Evolutionary conservation across 2,329 filamentous ascomycete genomes (phyloP).

Genomic region (Nemania diffusa): DNA sequence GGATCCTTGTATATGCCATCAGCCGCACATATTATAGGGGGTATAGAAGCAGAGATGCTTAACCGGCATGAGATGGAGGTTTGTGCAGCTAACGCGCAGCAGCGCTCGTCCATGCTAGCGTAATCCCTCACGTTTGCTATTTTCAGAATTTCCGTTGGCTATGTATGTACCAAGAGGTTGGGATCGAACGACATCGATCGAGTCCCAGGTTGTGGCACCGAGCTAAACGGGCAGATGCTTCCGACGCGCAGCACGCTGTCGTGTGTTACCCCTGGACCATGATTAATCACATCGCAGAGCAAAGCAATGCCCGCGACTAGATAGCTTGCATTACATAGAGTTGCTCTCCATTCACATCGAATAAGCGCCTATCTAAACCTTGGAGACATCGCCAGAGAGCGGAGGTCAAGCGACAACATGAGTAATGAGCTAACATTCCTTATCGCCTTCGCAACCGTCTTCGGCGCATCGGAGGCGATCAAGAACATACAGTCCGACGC

Average conservation of each 20-base stretch:
- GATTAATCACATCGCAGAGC: constrained; percentile 35
- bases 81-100: constrained; percentile 28
- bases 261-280: constrained; percentile 33
- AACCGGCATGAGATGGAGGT: constrained; percentile 27
- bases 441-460: constrained; percentile 56
- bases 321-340: constrained; percentile 16
- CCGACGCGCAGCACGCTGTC: constrained; percentile 27
- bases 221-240: constrained; percentile 34
- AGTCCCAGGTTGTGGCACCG: constrained; percentile 23
- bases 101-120: constrained; percentile 11
- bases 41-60: constrained; percentile 23
- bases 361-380: constrained; percentile 17
- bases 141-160: constrained; percentile 11
- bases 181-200: constrained; percentile 40
- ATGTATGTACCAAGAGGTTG: constrained; percentile 28
- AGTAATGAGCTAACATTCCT: constrained; percentile 49
- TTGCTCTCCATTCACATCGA: constrained; percentile 5
- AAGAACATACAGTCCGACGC: constrained; percentile 58
- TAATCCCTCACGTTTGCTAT: constrained; percentile 19
- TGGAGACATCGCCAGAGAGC: constrained; percentile 9
- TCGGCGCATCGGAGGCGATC: constrained; percentile 59
- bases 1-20: constrained; percentile 28
- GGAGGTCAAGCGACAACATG: constrained; percentile 36
- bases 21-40: constrained; percentile 29
- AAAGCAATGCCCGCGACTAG: constrained; percentile 5